These are phyloP conservation scores for Nakazawaea pomicola DNA, from an alignment of 805 yeast species.

Conservation along the genomic window DNA sequence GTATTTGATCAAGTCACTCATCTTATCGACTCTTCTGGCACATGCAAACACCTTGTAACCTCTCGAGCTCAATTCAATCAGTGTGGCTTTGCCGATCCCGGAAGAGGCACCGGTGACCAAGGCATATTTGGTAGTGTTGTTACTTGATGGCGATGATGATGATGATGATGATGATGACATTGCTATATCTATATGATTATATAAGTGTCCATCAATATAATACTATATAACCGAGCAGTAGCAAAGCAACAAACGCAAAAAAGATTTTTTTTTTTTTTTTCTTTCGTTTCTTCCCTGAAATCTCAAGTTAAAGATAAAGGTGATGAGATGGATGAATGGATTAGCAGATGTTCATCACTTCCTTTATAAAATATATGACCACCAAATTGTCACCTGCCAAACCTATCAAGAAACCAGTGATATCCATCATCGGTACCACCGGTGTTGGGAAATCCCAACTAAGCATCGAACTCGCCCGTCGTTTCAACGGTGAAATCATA, in stretches of 20 bases:
- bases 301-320: neutral
- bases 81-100: conserved; percentile 48
- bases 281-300: too few relatives aligned
- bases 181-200: too few relatives aligned
- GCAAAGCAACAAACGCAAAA: neutral
- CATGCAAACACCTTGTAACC: conserved; percentile 32
- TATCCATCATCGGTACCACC: conserved; percentile 66
- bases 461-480: conserved; percentile 72
- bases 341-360: too few relatives aligned
- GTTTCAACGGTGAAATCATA: conserved; percentile 79
- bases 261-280: neutral
- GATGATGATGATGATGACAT: too few relatives aligned
- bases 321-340: too few relatives aligned
- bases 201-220: too few relatives aligned
- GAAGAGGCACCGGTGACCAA: conserved; percentile 53
- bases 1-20: conserved; percentile 16
- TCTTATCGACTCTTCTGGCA: conserved; percentile 35
- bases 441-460: conserved; percentile 95
- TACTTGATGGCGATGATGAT: too few relatives aligned
- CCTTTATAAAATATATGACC: neutral
- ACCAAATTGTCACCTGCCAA: neutral
- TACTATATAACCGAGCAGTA: too few relatives aligned
- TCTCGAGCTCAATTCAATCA: conserved; percentile 42
- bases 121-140: conserved; percentile 21
- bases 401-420: conserved; percentile 16